These are phyloP conservation scores for Botryotinia calthae DNA, from an alignment of 2,329 filamentous ascomycete species.

Conservation along the genomic window DNA sequence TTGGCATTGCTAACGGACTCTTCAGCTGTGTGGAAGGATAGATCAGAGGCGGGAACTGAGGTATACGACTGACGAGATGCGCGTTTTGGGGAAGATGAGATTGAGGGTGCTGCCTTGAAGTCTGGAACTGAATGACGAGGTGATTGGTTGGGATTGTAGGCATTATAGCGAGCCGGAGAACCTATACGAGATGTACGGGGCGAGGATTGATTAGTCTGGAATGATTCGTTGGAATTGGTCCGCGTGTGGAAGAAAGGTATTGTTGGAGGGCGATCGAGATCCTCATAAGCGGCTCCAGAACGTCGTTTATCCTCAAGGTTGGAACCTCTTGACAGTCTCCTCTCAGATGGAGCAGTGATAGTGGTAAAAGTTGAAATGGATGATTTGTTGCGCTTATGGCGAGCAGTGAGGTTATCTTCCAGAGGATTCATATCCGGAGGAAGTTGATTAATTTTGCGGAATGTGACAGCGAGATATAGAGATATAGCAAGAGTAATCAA, in stretches of 20 bases:
- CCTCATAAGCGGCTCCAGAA: conserved; percentile 47
- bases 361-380: conserved; percentile 35
- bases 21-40: conserved; percentile 24
- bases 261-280: conserved; percentile 49
- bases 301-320: conserved; percentile 44
- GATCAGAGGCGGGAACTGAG: conserved; percentile 44
- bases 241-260: conserved; percentile 83
- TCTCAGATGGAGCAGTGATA: conserved; percentile 48
- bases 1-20: neutral
- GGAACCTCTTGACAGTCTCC: conserved; percentile 51
- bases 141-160: conserved; percentile 47
- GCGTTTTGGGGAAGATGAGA: conserved; percentile 36
- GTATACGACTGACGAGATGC: conserved; percentile 52
- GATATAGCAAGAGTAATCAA: conserved; percentile 67
- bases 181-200: conserved; percentile 55
- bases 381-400: conserved; percentile 74
- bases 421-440: conserved; percentile 96
- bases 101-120: conserved; percentile 47
- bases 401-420: conserved; percentile 78
- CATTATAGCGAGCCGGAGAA: conserved; percentile 54
- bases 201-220: conserved; percentile 50
- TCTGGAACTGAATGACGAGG: conserved; percentile 47
- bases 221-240: conserved; percentile 57
- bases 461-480: conserved; percentile 72
- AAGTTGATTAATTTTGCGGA: conserved; percentile 76